A percentile compares a stretch with the other conserved stretches of the same genome.
These are phyloP conservation scores for Hanseniaspora pseudoguilliermondii DNA, from an alignment of 805 yeast species.

Conservation along the genomic window DNA sequence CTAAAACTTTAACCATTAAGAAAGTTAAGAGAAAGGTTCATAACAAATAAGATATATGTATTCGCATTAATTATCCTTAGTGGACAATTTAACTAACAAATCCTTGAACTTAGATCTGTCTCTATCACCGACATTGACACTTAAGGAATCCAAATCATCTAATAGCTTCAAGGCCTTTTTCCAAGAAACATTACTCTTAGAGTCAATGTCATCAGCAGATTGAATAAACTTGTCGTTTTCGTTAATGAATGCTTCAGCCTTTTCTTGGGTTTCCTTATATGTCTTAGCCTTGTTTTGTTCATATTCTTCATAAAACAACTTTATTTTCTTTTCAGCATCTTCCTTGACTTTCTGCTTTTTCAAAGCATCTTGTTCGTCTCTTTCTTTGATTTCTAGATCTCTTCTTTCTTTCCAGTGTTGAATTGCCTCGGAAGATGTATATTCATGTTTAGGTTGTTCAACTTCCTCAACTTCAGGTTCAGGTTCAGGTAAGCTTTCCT, in stretches of 20 bases:
- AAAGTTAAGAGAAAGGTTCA: not conserved
- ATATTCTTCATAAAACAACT: slow-evolving; percentile 85
- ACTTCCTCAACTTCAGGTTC: slow-evolving; percentile 33
- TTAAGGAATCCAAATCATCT: slow-evolving; percentile 32
- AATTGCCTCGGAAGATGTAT: slow-evolving; percentile 43
- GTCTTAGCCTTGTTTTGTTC: slow-evolving; percentile 68
- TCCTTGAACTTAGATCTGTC: slow-evolving; percentile 63
- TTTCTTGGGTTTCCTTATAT: slow-evolving; percentile 48
- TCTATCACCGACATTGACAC: slow-evolving; percentile 33
- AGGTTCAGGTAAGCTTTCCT: slow-evolving; percentile 7
- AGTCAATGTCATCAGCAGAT: slow-evolving; percentile 20
- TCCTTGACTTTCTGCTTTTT: slow-evolving; percentile 55
- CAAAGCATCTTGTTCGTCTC: slow-evolving; percentile 58
- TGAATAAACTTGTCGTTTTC: slow-evolving; percentile 62
- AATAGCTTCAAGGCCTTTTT: slow-evolving; percentile 50
- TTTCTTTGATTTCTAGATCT: slow-evolving; percentile 60
- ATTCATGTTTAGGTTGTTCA: slow-evolving; percentile 12
- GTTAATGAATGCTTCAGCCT: slow-evolving; percentile 56
- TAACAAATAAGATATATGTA: not conserved
- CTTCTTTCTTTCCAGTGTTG: slow-evolving; percentile 74
- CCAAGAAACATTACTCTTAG: slow-evolving; percentile 70
- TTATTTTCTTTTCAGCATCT: slow-evolving; percentile 71
- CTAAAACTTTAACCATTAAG: too few relatives aligned
- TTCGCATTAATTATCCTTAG: not conserved
- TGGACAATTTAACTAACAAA: slow-evolving; percentile 39